Base-by-base conservation (phyloP, 164 flowering plant species). In the Stephania yunnanensis region DNA sequence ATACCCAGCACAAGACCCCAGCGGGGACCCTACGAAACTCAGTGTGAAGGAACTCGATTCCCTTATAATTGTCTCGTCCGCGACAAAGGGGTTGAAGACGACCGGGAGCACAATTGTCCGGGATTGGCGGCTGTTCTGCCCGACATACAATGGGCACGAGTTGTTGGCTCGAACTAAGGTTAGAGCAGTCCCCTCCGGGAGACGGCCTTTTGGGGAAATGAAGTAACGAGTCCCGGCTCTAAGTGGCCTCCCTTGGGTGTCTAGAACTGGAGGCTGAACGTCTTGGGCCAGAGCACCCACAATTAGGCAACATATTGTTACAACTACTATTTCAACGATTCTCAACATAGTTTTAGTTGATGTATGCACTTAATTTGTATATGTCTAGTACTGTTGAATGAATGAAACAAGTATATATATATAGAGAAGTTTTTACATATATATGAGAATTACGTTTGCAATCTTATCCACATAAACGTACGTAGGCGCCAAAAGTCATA, bases 91-190 rank as follows among this genome's bases (percentile, higher is more conserved):
- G 15, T 58, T 58, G 78, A 83, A 81, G 70, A 46, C 44, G 66
- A 77, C 82, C 3, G 83, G 78, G 15, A 73, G 17, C 3, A 80
- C 80, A 10, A 30, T 25, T 3, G 79, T 67, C 20, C 15, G 19
- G 11, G 19, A 53, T 0, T 10, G 17, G 20, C 55, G 30, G 36
- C 72, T 83, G 25, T 63, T 44, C 50, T 73, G 85, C 6, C 83
- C 83, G 11, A 79, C 83, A 22, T 73, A 81, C 13, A 63, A 36
- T 1, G 84, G 82, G 52, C 84, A 81, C 5, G 76, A 65, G 3
- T 48, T 76, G 13, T 78, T 84, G 12, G 77, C 69, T 17, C 67
- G 13, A 11, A 80, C 11, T 20, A 78, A 8, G 50, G 78, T 76
- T 36, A 78, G 42, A 5, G 82, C 82, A 15, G 78, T 77, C 48